A percentile compares a stretch with the other conserved stretches of the same genome.
Evolutionary conservation across 2,329 filamentous ascomycete species (phyloP).

Genomic region (Monilinia vaccinii-corymbosi): DNA sequence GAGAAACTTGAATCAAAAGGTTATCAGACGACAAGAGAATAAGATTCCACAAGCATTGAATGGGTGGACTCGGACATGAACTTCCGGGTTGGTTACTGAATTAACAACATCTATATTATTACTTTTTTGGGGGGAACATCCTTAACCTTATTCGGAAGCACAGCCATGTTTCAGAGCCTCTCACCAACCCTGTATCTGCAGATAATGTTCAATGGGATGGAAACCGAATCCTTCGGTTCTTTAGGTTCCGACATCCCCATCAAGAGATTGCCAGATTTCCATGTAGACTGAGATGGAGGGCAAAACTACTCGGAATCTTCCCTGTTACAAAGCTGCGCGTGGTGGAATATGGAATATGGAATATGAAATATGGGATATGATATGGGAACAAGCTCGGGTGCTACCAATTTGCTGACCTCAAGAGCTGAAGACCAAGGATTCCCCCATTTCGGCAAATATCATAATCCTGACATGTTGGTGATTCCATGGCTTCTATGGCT

Average conservation of each 20-base stretch:
- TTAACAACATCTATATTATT: not conserved
- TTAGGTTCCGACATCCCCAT: not conserved
- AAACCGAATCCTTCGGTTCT: not conserved
- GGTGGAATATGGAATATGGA: not conserved
- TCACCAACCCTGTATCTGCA: not conserved
- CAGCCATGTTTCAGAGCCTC: not conserved
- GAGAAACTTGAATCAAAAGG: not conserved
- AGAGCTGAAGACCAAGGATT: not conserved
- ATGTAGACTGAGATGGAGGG: not conserved
- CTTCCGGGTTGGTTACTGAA: not conserved
- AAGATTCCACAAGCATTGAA: not conserved
- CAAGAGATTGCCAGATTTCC: not conserved
- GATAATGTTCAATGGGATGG: not conserved
- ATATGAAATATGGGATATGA: not conserved
- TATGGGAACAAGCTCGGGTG: not conserved
- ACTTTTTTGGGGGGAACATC: no score
- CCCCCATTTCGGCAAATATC: not conserved
- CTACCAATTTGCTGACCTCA: not conserved
- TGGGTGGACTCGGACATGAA: not conserved
- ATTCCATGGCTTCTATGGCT: not conserved
- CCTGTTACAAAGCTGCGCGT: not conserved
- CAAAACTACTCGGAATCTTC: not conserved
- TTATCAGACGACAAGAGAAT: not conserved
- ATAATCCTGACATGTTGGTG: not conserved
- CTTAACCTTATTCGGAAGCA: not conserved